Conservation (phyloP, 1,139 yeast genomes). For the Yamadazyma atmosphaerica region DNA sequence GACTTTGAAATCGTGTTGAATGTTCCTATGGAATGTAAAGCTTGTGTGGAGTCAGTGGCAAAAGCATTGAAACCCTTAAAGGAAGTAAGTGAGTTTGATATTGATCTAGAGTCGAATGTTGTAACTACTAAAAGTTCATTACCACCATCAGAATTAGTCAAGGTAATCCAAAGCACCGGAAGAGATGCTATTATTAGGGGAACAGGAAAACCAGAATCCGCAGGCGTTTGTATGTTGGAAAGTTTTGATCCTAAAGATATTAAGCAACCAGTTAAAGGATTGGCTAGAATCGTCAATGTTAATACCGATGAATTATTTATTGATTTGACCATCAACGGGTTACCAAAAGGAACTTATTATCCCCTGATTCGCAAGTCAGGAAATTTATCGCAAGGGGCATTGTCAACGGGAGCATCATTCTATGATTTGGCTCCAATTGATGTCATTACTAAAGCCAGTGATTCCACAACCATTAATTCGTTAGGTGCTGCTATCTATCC, state of each 20-base stretch:
- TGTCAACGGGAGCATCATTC: constrained; percentile 60
- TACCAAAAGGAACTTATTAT: constrained; percentile 61
- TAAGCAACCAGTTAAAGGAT: constrained; percentile 72
- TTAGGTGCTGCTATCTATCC: constrained; percentile 35
- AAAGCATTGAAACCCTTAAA: constrained; percentile 48
- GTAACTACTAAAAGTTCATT: constrained; percentile 65
- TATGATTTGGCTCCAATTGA: constrained; percentile 51
- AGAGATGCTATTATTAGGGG: constrained; percentile 92
- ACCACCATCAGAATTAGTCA: constrained; percentile 70
- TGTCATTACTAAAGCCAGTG: constrained; percentile 35
- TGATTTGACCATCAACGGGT: constrained; percentile 77
- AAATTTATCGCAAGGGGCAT: constrained; percentile 72
- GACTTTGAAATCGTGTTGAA: constrained; percentile 65
- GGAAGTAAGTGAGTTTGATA: constrained; percentile 49
- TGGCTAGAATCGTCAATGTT: constrained; percentile 83
- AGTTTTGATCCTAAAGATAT: constrained; percentile 54
- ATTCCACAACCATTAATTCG: constrained; percentile 36
- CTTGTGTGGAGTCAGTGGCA: constrained; percentile 64
- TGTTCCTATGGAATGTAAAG: constrained; percentile 73
- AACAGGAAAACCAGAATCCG: constrained; percentile 81
- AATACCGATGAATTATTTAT: constrained; percentile 52
- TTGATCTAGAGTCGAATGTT: constrained; percentile 55
- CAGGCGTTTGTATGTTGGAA: constrained; percentile 90
- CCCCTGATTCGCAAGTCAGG: constrained; percentile 75
- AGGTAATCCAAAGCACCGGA: constrained; percentile 69